phyloP scores from a whole-genome alignment of 2,329 filamentous ascomycete species.

The Daldinia sp. region DNA sequence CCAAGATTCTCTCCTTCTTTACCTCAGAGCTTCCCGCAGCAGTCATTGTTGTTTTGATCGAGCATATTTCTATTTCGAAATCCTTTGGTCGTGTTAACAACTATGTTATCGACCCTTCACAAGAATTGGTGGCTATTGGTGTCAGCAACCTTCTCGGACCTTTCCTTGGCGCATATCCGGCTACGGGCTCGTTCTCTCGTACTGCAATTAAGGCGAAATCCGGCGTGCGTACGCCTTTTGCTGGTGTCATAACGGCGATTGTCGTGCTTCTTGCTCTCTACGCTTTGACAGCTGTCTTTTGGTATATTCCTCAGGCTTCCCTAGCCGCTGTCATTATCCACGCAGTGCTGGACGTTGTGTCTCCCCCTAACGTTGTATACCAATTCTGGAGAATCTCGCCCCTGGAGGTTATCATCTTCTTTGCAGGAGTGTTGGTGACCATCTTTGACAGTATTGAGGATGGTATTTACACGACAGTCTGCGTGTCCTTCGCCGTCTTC shows the following conservation, averaged over 20 bases:
- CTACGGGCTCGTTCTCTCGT: slow-evolving; percentile 89
- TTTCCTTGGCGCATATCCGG: slow-evolving; percentile 85
- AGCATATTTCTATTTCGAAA: slow-evolving; percentile 87
- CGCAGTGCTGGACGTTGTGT: slow-evolving; percentile 87
- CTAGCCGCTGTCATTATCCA: slow-evolving; percentile 91
- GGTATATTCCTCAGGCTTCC: slow-evolving; percentile 83
- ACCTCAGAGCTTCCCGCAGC: slow-evolving; percentile 77
- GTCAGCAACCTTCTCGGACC: slow-evolving; percentile 81
- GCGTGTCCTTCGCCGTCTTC: slow-evolving; percentile 75
- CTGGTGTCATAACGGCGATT: slow-evolving; percentile 84
- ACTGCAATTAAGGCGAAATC: slow-evolving; percentile 97
- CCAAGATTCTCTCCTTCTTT: slow-evolving; percentile 69
- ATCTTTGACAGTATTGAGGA: slow-evolving; percentile 86
- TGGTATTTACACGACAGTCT: slow-evolving; percentile 86
- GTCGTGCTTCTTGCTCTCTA: slow-evolving; percentile 89
- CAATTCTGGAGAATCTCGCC: slow-evolving; percentile 91
- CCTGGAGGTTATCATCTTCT: slow-evolving; percentile 85
- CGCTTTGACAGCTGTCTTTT: slow-evolving; percentile 85
- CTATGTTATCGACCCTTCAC: slow-evolving; percentile 82
- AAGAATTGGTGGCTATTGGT: slow-evolving; percentile 83
- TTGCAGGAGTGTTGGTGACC: slow-evolving; percentile 85
- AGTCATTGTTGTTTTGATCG: slow-evolving; percentile 77
- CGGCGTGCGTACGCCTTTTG: slow-evolving; percentile 87
- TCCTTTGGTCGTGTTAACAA: slow-evolving; percentile 84
- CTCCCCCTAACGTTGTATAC: slow-evolving; percentile 83